Percentiles rank a stretch among this genome's conserved stretches.
Conservation (phyloP, 2,329 filamentous ascomycete genomes). For the Trichophyton benhamiae region DNA sequence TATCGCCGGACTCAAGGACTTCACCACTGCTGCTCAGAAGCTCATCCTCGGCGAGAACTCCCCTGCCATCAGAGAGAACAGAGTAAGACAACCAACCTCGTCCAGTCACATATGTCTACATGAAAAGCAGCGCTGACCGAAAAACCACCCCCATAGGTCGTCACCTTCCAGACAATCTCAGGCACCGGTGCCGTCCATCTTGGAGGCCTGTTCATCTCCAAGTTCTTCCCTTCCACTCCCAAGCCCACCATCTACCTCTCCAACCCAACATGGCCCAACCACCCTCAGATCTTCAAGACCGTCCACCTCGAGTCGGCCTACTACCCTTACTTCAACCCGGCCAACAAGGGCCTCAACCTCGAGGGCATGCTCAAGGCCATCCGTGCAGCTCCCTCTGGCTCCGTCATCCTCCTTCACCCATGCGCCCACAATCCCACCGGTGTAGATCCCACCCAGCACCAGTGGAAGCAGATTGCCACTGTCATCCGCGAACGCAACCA, state of each 20-base stretch:
- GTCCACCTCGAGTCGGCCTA: conserved; percentile 63
- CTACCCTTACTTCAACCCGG: conserved; percentile 88
- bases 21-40: conserved; percentile 83
- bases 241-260: conserved; percentile 74
- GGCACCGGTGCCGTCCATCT: conserved; percentile 92
- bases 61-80: conserved; percentile 71
- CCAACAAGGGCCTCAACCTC: conserved; percentile 85
- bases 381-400: conserved; percentile 58
- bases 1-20: conserved; percentile 74
- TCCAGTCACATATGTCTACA: background rate
- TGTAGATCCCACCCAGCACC: conserved; percentile 82
- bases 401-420: conserved; percentile 82
- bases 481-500: conserved; percentile 66
- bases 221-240: conserved; percentile 61
- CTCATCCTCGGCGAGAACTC: conserved; percentile 72
- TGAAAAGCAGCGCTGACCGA: background rate
- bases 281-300: conserved; percentile 96
- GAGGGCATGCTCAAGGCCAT: conserved; percentile 70
- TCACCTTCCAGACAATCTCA: conserved; percentile 87
- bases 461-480: conserved; percentile 82
- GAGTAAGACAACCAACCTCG: conserved; percentile 36
- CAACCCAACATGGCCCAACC: conserved; percentile 95
- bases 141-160: conserved; percentile 33
- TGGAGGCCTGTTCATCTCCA: conserved; percentile 82
- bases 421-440: conserved; percentile 98